A percentile compares a stretch with the other conserved stretches of the same genome.
phyloP scores from a whole-genome alignment of 202 grass and related monocot species.

The Thinopyrum obtusiflorum region DNA sequence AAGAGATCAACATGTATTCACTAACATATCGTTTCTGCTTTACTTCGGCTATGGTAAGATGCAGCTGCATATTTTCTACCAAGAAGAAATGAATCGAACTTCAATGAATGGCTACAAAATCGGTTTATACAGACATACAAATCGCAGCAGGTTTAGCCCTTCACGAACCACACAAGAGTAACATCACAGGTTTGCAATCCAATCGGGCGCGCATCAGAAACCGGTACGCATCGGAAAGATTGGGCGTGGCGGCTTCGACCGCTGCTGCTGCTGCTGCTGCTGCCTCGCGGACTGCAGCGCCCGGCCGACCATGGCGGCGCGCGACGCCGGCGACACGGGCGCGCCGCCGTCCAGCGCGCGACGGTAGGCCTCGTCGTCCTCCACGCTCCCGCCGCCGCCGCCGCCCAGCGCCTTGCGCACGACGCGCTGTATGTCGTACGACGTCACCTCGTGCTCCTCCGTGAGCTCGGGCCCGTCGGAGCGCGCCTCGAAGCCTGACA shows the following conservation, averaged over 20 bases:
- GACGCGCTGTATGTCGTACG: background rate
- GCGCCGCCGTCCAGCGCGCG: background rate
- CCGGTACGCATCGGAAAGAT: constrained; percentile 7
- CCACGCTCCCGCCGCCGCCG: background rate
- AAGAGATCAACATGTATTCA: too few species aligned
- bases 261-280: background rate
- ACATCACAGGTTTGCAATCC: background rate
- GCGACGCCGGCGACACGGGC: background rate
- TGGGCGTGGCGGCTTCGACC: background rate
- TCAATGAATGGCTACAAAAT: background rate
- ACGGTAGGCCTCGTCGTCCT: constrained; percentile 23
- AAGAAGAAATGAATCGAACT: background rate
- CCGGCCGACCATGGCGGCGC: background rate
- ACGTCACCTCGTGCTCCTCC: constrained; percentile 23
- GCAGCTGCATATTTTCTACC: background rate
- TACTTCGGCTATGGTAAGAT: background rate
- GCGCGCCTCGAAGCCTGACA: constrained; percentile 5
- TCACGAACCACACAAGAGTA: background rate
- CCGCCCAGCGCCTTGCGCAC: background rate
- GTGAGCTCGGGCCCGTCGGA: constrained; percentile 23
- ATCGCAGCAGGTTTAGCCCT: background rate
- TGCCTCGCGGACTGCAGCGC: background rate
- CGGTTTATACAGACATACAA: background rate
- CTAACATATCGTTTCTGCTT: too few species aligned
- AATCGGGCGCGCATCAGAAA: background rate